Evolutionary conservation across 108 stramenopile species (phyloP).

Genomic region (Discostella stelligeroides): DNA sequence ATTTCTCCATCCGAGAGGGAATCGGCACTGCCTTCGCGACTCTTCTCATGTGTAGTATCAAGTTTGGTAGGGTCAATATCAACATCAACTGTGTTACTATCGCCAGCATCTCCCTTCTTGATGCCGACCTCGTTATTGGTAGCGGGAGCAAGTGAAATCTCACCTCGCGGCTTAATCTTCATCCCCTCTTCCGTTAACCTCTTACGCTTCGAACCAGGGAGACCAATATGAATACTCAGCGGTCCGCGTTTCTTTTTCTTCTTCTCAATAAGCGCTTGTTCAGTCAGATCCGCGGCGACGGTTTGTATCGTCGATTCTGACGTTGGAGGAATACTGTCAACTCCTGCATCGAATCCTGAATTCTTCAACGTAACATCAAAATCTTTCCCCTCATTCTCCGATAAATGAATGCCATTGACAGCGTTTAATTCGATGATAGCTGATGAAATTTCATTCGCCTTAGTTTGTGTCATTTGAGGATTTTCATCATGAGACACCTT

Average conservation of each 20-base stretch:
- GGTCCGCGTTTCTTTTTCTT: constrained; percentile 35
- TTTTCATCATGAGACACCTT: not conserved
- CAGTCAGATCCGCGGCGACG: not conserved
- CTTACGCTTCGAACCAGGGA: constrained; percentile 22
- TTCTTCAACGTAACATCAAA: not conserved
- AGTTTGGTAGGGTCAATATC: not conserved
- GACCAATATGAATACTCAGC: constrained; percentile 33
- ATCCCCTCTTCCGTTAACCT: constrained; percentile 24
- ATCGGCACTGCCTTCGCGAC: constrained; percentile 4
- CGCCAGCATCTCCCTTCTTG: too few species aligned
- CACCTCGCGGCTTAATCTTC: constrained; percentile 16
- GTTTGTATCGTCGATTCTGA: not conserved
- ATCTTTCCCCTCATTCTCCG: not conserved
- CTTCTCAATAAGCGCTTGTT: not conserved
- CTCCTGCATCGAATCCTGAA: not conserved
- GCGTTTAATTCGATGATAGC: not conserved
- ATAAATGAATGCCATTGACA: too few species aligned
- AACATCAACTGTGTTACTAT: not conserved
- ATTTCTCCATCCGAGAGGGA: constrained; percentile 34
- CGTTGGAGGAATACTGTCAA: not conserved
- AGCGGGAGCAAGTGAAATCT: not conserved
- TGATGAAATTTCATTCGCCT: not conserved
- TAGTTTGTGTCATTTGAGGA: not conserved
- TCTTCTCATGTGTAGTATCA: not conserved
- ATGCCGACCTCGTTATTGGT: not conserved